Evolutionary conservation across 169 alveolate species (phyloP), one percentile per base, ranked within the genome.

Genomic region (Babesia ovata): DNA sequence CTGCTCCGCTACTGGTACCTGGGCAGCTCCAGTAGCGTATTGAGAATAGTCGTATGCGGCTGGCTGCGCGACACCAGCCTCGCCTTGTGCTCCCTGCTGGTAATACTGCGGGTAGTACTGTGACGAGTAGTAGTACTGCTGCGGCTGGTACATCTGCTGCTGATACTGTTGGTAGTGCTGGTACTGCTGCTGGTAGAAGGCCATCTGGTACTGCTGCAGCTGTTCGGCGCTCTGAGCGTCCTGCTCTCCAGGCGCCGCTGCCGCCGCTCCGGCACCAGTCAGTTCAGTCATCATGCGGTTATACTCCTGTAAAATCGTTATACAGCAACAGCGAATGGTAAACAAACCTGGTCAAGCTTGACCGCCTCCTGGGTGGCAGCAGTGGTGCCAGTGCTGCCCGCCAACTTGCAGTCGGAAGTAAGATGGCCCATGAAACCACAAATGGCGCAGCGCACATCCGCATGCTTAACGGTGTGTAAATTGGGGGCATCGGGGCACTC

Each of bases 361-460:
- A 75, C 83, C 9, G 74, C 79, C 66, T 63, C 74, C 52, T 63
- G 75, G 26, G 67, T 83, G 28, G 66, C 69, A 1, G 73, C 73
- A 22, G 69, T 60, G 28, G 75, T 54, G 22, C 73, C 75, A 1
- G 70, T 48, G 42, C 77, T 63, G 13, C 56, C 73, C 0, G 94
- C 93, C 75, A 91, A 73, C 67, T 93, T 93, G 73, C 97, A 94
- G 87, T 94, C 97, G 63, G 86, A 89, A 21, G 97, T 94, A 22
- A 93, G 86, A 78, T 94, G 97, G 3, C 97, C 97, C 88, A 89
- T 87, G 63, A 94, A 97, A 6, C 97, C 97, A 65, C 97, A 94
- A 24, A 94, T 71, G 49, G 90, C 91, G 67, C 97, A 94, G 54
- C 88, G 81, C 63, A 83, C 82, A 22, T 62, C 85, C 22, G 70